Evolutionary conservation across 169 alveolate species (phyloP).

Genomic region (Cryptosporidium sp.): DNA sequence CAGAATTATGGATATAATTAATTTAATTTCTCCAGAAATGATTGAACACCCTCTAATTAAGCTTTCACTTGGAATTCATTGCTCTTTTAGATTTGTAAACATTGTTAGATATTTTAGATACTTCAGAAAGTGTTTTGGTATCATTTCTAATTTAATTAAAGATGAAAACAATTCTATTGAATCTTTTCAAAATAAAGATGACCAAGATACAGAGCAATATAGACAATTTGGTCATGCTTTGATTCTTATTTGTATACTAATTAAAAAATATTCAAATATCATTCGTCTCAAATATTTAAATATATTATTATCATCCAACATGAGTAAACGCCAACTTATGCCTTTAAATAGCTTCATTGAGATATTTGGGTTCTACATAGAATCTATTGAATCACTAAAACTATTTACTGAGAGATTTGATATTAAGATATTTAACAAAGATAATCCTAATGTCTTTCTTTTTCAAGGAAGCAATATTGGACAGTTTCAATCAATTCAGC

Average conservation of each 20-base stretch:
- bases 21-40: constrained; percentile 78
- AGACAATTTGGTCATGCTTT: constrained; percentile 34
- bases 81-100: constrained; percentile 51
- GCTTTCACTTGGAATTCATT: constrained; percentile 74
- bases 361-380: constrained; percentile 61
- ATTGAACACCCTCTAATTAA: constrained; percentile 47
- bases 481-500: not conserved
- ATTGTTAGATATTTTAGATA: constrained; percentile 54
- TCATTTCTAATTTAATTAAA: not conserved
- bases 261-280: constrained; percentile 64
- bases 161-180: not conserved
- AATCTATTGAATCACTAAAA: constrained; percentile 27
- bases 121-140: constrained; percentile 34
- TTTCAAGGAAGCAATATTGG: not conserved
- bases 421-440: constrained; percentile 27
- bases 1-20: constrained; percentile 80
- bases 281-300: constrained; percentile 47
- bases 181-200: not conserved
- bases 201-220: not conserved
- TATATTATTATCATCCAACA: constrained; percentile 35
- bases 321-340: constrained; percentile 29
- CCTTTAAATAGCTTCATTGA: constrained; percentile 51
- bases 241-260: constrained; percentile 30
- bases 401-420: constrained; percentile 52
- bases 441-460: not conserved